These are phyloP conservation scores for Tephrocybe sp. DNA, from an alignment of 768 basidiomycete genomes.

Conservation along the genomic window DNA sequence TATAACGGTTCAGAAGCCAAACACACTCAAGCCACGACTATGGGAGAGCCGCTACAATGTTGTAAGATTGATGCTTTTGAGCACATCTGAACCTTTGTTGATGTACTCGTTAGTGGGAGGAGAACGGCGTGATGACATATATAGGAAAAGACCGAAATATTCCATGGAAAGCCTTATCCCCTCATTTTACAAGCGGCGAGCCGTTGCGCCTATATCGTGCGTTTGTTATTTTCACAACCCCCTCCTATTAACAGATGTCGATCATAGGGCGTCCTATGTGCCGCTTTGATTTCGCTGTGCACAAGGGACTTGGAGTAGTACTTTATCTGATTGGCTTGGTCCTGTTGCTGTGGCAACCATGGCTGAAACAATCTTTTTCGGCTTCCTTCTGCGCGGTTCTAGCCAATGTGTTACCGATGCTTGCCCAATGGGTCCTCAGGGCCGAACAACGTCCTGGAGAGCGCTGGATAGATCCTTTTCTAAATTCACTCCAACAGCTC, in stretches of 20 bases:
- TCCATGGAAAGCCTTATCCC: background rate
- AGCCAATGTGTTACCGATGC: background rate
- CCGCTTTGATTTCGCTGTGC: background rate
- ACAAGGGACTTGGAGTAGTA: background rate
- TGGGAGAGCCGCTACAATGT: background rate
- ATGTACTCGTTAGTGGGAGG: background rate
- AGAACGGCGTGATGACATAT: background rate
- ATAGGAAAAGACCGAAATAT: background rate
- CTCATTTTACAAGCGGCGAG: background rate
- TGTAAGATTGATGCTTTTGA: background rate
- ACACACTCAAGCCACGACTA: background rate
- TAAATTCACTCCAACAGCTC: background rate
- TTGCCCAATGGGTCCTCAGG: background rate
- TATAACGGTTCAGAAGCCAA: background rate
- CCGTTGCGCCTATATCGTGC: background rate
- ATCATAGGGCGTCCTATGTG: background rate
- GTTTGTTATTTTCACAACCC: background rate
- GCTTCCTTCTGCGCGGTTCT: background rate
- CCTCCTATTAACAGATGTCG: background rate
- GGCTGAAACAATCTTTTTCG: background rate
- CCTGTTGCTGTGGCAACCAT: constrained; percentile 1
- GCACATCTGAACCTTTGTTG: too few relatives aligned
- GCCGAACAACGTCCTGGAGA: background rate
- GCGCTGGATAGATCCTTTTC: background rate
- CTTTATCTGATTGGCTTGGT: background rate